These are phyloP conservation scores for Neotropicomus parvogracilis DNA, from an alignment of 1,284 basidiomycete genomes.

Conservation along the genomic window DNA sequence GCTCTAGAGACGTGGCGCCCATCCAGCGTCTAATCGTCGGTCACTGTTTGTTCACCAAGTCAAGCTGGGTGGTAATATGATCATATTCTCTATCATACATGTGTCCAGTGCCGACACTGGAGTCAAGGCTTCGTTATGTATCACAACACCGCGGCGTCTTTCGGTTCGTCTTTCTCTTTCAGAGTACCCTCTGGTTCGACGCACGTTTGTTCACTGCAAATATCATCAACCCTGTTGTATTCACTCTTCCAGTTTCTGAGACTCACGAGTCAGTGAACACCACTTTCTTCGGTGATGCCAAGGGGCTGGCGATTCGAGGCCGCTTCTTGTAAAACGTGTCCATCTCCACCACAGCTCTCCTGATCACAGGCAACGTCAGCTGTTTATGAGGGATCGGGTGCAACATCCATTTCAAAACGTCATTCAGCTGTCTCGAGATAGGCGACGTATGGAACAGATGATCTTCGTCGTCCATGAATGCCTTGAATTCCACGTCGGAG, in stretches of 20 bases:
- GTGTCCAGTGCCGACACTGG: no score
- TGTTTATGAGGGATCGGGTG: conserved; percentile 48
- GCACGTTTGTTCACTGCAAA: not conserved
- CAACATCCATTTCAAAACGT: conserved; percentile 58
- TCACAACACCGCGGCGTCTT: no score
- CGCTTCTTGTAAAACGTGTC: conserved; percentile 64
- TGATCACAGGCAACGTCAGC: conserved; percentile 57
- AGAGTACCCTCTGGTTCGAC: no score
- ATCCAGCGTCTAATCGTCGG: no score
- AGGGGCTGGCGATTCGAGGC: no score
- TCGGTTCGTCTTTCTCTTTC: no score
- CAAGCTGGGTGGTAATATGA: no score
- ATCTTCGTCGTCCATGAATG: conserved; percentile 61
- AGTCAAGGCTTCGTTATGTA: no score
- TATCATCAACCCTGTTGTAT: not conserved
- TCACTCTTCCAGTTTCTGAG: not conserved
- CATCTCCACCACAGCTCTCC: conserved; percentile 51
- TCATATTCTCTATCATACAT: no score
- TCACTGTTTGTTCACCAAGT: no score
- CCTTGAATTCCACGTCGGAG: conserved; percentile 70
- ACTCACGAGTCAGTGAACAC: not conserved
- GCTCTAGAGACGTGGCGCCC: no score
- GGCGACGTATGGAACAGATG: conserved; percentile 68
- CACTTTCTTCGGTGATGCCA: not conserved
- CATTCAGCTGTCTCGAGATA: conserved; percentile 57